These are phyloP conservation scores for Metschnikowia dekortorum DNA, from an alignment of 805 yeast species.

Conservation along the genomic window DNA sequence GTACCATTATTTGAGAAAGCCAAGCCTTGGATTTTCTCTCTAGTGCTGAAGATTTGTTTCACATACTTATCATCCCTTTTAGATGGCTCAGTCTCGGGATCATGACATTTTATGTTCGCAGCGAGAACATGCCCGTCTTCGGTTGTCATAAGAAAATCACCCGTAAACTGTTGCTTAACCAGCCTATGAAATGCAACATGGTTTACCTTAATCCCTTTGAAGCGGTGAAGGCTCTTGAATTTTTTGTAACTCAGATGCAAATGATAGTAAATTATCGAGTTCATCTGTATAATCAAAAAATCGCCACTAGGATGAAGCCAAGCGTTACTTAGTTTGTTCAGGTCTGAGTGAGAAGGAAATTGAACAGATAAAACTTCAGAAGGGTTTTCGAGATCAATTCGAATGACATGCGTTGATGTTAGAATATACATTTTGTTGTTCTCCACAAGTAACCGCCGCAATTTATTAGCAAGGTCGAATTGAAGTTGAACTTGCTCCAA, in stretches of 20 bases:
- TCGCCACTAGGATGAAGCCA: slow-evolving; percentile 39
- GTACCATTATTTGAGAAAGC: slow-evolving; percentile 18
- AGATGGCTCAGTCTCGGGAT: slow-evolving; percentile 20
- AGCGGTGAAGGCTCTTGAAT: slow-evolving; percentile 41
- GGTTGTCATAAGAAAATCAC: slow-evolving; percentile 29
- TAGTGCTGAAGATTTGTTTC: slow-evolving; percentile 23
- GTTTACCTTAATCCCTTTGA: slow-evolving; percentile 41
- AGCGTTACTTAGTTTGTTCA: slow-evolving; percentile 18
- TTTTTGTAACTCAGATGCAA: slow-evolving; percentile 38
- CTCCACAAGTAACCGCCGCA: slow-evolving; percentile 26
- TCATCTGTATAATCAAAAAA: slow-evolving; percentile 30
- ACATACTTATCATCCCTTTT: slow-evolving; percentile 36
- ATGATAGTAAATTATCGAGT: slow-evolving; percentile 33
- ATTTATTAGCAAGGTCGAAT: slow-evolving; percentile 26
- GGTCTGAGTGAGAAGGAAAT: slow-evolving; percentile 17
- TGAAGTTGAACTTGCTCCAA: slow-evolving; percentile 39
- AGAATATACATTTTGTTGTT: slow-evolving; percentile 34
- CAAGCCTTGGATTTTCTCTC: slow-evolving; percentile 16
- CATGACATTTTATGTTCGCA: slow-evolving; percentile 27
- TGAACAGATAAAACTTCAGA: slow-evolving; percentile 24
- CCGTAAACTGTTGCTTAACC: slow-evolving; percentile 17
- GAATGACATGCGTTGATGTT: slow-evolving; percentile 18
- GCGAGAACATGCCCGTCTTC: slow-evolving; percentile 26
- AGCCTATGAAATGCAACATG: slow-evolving; percentile 19
- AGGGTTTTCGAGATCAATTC: slow-evolving; percentile 35